phyloP scores from a whole-genome alignment of 2,329 filamentous ascomycete genomes.

The Harringtonia lauricola region DNA sequence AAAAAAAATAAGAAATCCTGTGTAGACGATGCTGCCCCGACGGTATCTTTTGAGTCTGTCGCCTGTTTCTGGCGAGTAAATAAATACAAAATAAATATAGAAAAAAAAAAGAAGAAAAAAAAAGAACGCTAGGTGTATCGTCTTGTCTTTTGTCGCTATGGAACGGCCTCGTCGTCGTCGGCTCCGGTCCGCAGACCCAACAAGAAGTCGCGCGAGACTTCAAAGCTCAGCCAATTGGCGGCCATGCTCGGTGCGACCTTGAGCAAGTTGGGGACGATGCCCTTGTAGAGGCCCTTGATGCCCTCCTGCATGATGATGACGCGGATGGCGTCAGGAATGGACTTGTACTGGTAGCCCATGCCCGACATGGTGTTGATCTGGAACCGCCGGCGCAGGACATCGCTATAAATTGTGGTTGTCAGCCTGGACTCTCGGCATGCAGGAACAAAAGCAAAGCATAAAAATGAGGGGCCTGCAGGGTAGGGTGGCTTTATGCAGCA shows the following conservation, averaged over 20 bases:
- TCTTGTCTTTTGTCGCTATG: not conserved
- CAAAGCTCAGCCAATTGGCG: constrained; percentile 95
- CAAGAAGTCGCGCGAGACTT: constrained; percentile 82
- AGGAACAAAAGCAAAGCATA: not conserved
- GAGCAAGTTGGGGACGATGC: constrained; percentile 85
- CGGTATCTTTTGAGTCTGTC: not conserved
- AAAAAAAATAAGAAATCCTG: not conserved
- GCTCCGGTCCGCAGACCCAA: constrained; percentile 50
- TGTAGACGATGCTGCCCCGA: not conserved
- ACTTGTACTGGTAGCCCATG: constrained; percentile 93
- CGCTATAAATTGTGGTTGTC: constrained; percentile 36
- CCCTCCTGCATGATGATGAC: constrained; percentile 81
- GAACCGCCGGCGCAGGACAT: constrained; percentile 85
- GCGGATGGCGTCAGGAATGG: constrained; percentile 69
- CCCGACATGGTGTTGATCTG: constrained; percentile 99
- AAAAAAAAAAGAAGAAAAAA: not conserved
- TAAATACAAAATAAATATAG: not conserved
- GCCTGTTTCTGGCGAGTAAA: no score
- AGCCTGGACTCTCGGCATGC: not conserved
- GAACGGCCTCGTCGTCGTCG: constrained; percentile 18
- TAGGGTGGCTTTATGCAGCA: no score
- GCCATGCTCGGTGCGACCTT: constrained; percentile 99
- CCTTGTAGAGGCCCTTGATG: constrained; percentile 80
- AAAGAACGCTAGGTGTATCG: not conserved
- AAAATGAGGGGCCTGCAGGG: not conserved